These are phyloP conservation scores for Thalassiosira profunda DNA, from an alignment of 108 stramenopile species.

Conservation along the genomic window DNA sequence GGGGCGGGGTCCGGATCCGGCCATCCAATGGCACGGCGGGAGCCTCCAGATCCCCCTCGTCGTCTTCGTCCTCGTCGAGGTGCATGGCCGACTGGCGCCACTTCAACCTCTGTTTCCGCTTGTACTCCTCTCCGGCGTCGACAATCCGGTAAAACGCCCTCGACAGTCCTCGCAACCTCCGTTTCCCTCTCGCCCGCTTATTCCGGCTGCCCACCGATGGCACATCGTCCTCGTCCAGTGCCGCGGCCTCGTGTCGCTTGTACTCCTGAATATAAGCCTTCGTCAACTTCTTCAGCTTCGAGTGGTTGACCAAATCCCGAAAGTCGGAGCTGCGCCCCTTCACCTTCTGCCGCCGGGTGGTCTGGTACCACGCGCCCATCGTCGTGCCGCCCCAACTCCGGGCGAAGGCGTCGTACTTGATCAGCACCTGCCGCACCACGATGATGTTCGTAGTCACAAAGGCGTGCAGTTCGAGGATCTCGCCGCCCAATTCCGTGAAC, in stretches of 20 bases:
- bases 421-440: constrained; percentile 65
- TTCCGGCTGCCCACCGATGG: neutral
- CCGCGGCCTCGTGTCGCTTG: constrained; percentile 6
- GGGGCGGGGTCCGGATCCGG: no score
- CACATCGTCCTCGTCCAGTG: neutral
- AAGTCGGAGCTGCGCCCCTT: constrained; percentile 28
- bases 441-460: constrained; percentile 71
- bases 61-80: neutral
- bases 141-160: constrained; percentile 25
- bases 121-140: constrained; percentile 23
- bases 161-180: constrained; percentile 14
- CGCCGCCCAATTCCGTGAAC: constrained; percentile 27
- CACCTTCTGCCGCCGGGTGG: constrained; percentile 4
- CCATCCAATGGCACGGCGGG: no score
- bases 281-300: constrained; percentile 27
- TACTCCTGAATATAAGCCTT: constrained; percentile 26
- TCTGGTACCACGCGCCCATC: constrained; percentile 66
- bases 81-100: constrained; percentile 30
- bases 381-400: constrained; percentile 64
- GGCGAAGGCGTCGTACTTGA: constrained; percentile 73
- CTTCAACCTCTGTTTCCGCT: constrained; percentile 11
- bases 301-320: constrained; percentile 22
- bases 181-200: neutral
- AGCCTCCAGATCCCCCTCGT: constrained; percentile 7
- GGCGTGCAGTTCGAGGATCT: constrained; percentile 71